These are phyloP conservation scores for Eucalyptus urophylla DNA, from an alignment of 345 rosid genomes.

Conservation along the genomic window DNA sequence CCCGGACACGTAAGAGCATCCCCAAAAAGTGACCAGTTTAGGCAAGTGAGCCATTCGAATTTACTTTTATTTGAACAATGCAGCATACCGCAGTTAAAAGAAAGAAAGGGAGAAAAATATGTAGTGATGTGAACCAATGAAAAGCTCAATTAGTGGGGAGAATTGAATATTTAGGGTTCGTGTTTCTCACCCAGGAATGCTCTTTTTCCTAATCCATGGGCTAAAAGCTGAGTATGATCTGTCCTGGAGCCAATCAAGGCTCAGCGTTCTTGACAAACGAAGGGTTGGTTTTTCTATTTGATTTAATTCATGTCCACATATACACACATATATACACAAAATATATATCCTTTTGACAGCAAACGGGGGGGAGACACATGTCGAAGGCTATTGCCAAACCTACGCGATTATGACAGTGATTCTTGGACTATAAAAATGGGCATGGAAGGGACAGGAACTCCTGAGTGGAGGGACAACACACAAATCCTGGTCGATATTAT, in stretches of 20 bases:
- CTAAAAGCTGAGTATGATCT: constrained; percentile 11
- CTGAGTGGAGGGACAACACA: constrained; percentile 22
- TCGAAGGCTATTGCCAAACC: constrained; percentile 12
- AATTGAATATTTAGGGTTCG: background rate
- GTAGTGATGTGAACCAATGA: background rate
- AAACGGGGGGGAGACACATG: background rate
- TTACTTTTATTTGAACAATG: background rate
- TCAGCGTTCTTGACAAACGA: background rate
- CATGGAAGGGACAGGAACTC: background rate
- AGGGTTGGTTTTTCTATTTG: background rate
- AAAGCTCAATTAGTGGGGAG: constrained; percentile 11
- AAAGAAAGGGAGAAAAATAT: background rate
- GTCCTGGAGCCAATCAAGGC: background rate
- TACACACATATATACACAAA: background rate
- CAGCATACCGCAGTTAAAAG: background rate
- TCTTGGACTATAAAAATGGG: background rate
- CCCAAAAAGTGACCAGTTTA: constrained; percentile 1
- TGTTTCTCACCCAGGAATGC: background rate
- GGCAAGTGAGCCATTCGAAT: background rate
- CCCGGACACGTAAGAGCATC: background rate
- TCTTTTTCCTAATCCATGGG: constrained; percentile 5
- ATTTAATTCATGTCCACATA: background rate
- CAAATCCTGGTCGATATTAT: background rate
- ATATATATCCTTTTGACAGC: background rate
- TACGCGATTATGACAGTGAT: constrained; percentile 3